Evolutionary conservation across 1,284 basidiomycete species (phyloP).

Genomic region (Puccinia hordei): DNA sequence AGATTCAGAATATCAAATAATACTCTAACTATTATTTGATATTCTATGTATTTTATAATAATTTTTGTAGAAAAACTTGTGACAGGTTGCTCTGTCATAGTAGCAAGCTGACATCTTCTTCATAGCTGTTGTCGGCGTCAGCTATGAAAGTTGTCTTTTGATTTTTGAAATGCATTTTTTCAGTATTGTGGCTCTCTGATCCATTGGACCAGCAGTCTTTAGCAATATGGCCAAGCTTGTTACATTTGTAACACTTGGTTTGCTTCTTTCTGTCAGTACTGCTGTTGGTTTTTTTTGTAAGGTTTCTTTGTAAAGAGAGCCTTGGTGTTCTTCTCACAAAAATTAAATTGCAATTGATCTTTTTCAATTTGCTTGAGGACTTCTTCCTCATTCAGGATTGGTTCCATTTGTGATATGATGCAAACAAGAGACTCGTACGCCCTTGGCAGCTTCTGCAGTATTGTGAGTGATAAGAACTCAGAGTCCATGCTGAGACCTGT

Average conservation of each 20-base stretch:
- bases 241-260: conserved; percentile 22
- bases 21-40: too few relatives aligned
- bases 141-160: conserved; percentile 8
- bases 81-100: too few relatives aligned
- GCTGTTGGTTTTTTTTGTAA: neutral
- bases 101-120: conserved; percentile 1
- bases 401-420: conserved; percentile 25
- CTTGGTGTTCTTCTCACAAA: neutral
- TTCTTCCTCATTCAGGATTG: conserved; percentile 1
- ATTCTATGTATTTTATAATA: too few relatives aligned
- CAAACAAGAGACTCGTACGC: neutral
- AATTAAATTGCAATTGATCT: conserved; percentile 4
- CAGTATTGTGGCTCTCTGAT: neutral
- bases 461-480: conserved; percentile 14
- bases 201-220: conserved; percentile 13
- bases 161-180: neutral
- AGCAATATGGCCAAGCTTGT: conserved; percentile 11
- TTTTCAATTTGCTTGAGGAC: conserved; percentile 17
- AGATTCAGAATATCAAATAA: too few relatives aligned
- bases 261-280: neutral
- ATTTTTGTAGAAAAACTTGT: too few relatives aligned
- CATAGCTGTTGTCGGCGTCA: neutral
- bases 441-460: conserved; percentile 3
- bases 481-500: conserved; percentile 18
- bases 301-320: conserved; percentile 15